Evolutionary conservation across 306 rosid genomes (phyloP).

Genomic region (Sechiopsis laciniata): DNA sequence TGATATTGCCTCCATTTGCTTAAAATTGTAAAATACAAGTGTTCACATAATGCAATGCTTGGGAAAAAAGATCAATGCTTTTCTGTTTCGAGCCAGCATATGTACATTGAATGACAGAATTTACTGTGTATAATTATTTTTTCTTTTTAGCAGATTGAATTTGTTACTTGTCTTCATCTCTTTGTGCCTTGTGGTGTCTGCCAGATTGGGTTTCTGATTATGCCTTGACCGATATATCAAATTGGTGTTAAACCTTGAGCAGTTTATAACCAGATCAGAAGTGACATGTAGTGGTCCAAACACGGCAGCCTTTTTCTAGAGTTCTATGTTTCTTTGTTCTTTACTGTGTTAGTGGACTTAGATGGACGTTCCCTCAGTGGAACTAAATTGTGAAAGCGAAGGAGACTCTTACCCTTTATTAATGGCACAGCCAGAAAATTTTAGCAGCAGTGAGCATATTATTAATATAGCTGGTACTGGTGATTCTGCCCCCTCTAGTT

Average conservation of each 20-base stretch:
- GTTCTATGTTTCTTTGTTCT: constrained; percentile 35
- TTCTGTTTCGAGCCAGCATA: constrained; percentile 9
- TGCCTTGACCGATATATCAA: background rate
- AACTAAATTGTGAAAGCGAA: constrained; percentile 44
- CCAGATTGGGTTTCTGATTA: constrained; percentile 18
- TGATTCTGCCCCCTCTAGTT: constrained; percentile 48
- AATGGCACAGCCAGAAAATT: constrained; percentile 58
- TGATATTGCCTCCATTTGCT: background rate
- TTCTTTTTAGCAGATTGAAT: constrained; percentile 5
- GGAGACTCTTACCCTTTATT: constrained; percentile 33
- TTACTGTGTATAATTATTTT: constrained; percentile 11
- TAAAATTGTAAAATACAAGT: background rate
- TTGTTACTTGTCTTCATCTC: constrained; percentile 7
- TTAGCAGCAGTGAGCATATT: constrained; percentile 38
- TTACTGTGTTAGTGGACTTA: constrained; percentile 38
- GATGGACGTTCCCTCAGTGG: constrained; percentile 52
- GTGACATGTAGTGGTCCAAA: constrained; percentile 21
- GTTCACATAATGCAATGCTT: background rate
- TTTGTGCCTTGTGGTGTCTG: background rate
- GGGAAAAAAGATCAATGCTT: background rate
- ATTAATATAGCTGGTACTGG: constrained; percentile 48
- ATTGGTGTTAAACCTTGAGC: constrained; percentile 13
- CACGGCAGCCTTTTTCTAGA: constrained; percentile 18
- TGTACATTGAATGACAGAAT: background rate
- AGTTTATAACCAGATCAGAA: background rate